Evolutionary conservation across 352 stramenopile species (phyloP).

Genomic region (Phytophthora hybrid): DNA sequence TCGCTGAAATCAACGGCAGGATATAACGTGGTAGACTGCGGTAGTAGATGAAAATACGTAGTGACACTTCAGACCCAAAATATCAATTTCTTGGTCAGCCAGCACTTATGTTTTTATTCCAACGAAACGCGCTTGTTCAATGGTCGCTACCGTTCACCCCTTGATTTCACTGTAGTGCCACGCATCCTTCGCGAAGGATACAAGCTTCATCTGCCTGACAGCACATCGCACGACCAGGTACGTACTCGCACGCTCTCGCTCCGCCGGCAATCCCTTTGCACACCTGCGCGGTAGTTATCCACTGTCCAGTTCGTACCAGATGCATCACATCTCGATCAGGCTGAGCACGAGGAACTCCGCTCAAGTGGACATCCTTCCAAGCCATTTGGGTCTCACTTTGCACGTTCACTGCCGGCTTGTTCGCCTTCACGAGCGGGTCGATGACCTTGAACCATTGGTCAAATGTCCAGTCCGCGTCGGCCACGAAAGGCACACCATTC

Average conservation of each 20-base stretch:
- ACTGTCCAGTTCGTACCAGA: constrained; percentile 46
- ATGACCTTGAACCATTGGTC: constrained; percentile 73
- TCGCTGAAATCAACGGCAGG: too few species aligned
- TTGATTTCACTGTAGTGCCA: constrained; percentile 37
- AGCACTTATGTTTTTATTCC: neutral
- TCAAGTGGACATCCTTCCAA: constrained; percentile 56
- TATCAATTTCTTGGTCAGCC: too few species aligned
- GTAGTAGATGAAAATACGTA: too few species aligned
- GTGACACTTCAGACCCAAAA: too few species aligned
- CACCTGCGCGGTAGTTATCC: constrained; percentile 45
- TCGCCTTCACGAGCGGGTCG: constrained; percentile 54
- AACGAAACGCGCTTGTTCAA: neutral
- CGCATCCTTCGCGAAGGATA: constrained; percentile 66
- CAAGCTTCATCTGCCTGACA: constrained; percentile 76
- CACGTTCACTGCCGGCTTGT: constrained; percentile 42
- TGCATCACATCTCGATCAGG: constrained; percentile 70
- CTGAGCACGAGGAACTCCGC: constrained; percentile 46
- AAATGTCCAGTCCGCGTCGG: constrained; percentile 71
- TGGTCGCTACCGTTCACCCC: neutral
- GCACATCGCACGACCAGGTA: constrained; percentile 73
- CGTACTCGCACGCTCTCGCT: constrained; percentile 71
- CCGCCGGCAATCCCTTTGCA: constrained; percentile 45
- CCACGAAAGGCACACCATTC: constrained; percentile 81
- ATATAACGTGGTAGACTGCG: too few species aligned
- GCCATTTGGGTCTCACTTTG: constrained; percentile 46